Evolutionary conservation across 768 basidiomycete species (phyloP), one percentile per base, ranked within the genome.

Genomic region (Kwoniella pini): DNA sequence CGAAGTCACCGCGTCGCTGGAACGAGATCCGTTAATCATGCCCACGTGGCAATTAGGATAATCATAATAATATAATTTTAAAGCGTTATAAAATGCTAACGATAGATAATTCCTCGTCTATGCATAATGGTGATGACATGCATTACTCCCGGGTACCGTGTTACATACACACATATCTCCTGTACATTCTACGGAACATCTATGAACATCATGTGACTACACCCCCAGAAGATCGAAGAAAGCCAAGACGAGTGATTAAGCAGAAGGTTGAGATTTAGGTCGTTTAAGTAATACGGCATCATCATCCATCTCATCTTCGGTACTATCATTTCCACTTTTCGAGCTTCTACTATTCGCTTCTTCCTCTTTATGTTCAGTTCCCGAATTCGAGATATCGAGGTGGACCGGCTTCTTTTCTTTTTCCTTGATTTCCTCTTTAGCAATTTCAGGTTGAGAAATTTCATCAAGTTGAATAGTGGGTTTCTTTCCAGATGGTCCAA

Each of bases 251-350:
- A 10, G 10, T 12, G 1, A 30, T 30, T 27, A 49, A 36, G 30
- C 60, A 33, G 48, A 52, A 22, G 39, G 49, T n/a, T 31, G n/a
- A 21, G 55, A 24, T 17, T 49, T 40, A 33, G 77, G 77, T 38
- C 66, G 48, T 43, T 64, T 75, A 30, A 78, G 57, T 52, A 78
- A 43, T 3, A 78, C 77, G 15, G 75, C 77, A 60, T 78, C 73
- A 21, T 75, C 77, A 44, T 74, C 73, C 71, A 74, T 69, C 69
- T 75, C 76, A 57, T 74, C 73, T 61, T 77, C 76, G 3, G 71
- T 72, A 38, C 60, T 63, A 4, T 68, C 66, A 17, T 62, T 64
- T 21, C 53, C 65, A 21, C 54, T 57, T 19, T 42, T 36, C 30
- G 33, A 27, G 46, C 57, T 44, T 26, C 52, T n/a, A 33, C 54